Base-by-base conservation (phyloP, 768 basidiomycete species). In the Boletus eberwhitei region DNA sequence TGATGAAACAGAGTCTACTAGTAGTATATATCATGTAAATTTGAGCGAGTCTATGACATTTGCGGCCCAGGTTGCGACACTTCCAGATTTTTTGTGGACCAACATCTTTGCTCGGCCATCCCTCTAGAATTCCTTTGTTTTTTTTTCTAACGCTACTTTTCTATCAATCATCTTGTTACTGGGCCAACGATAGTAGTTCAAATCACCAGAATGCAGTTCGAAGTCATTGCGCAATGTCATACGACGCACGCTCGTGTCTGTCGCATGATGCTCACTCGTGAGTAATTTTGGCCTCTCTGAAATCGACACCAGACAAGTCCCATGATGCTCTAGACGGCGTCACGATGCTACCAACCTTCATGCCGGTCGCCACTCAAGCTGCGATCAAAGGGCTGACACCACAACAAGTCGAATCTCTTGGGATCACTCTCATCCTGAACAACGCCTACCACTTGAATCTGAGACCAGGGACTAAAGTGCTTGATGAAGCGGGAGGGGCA, bases 301-400 rank as follows among this genome's bases (percentile, higher is more conserved):
- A 44, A n/a, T 39, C 34, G 22, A 47, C 46, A 19, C 17, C 22
- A 47, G 47, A 57, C 51, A 41, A 48, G 39, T 42, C 47, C 3
- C 29, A 29, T 29, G 24, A 19, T 32, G 42, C 19, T 59, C 22
- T 57, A 91, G 90, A 93, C 74, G 90, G 90, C 9, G 74, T 80
- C 37, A 93, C 91, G 2, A 83, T 87, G 77, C 74, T 93, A 19
- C 92, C 92, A 2, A 91, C 92, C 0, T 95, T 95, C 63, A 95
- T 94, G 93, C 93, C 92, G 4, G 91, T 94, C 9, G 92, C 91
- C 3, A 95, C 93, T 5, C 93, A 95, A 66, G 91, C 88, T 17
- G 88, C 92, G 7, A 91, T 95, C 65, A 96, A 96, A 71, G 91
- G 92, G 4, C 73, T 95, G n/a, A 92, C 91, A 6, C 72, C 90